A percentile compares a stretch with the other conserved stretches of the same genome.
Conservation (phyloP, 805 yeast genomes). For the Candida coquimbonensis region DNA sequence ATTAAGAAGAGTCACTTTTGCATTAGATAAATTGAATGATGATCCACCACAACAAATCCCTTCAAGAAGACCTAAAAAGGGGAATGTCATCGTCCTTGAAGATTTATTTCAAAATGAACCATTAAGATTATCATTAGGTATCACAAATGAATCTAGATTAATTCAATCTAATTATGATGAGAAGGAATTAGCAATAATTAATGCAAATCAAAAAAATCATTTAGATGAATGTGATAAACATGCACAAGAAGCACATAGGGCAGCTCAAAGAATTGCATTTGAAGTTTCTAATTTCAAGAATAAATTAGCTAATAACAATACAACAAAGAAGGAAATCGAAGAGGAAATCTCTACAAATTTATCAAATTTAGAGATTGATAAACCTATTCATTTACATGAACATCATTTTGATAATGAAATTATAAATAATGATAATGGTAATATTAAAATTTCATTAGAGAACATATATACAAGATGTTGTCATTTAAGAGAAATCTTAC, state of each 20-base stretch:
- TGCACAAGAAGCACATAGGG: conserved; percentile 67
- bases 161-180: conserved; percentile 19
- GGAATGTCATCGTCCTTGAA: conserved; percentile 68
- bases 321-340: conserved; percentile 14
- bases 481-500: conserved; percentile 83
- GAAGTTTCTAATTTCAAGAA: conserved; percentile 48
- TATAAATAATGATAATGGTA: conserved; percentile 13
- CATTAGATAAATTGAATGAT: conserved; percentile 58
- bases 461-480: conserved; percentile 87
- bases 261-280: conserved; percentile 62
- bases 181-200: conserved; percentile 46
- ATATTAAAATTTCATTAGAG: conserved; percentile 36
- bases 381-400: conserved; percentile 60
- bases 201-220: conserved; percentile 51
- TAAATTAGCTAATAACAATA: conserved; percentile 1
- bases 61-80: conserved; percentile 71
- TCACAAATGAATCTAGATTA: conserved; percentile 38
- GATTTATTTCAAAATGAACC: conserved; percentile 53
- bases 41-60: conserved; percentile 97
- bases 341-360: conserved; percentile 5
- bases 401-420: conserved; percentile 39
- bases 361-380: conserved; percentile 51
- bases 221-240: conserved; percentile 59
- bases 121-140: conserved; percentile 61
- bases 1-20: conserved; percentile 67